Conservation (phyloP, 805 yeast genomes). For the Candida sithepensis region DNA sequence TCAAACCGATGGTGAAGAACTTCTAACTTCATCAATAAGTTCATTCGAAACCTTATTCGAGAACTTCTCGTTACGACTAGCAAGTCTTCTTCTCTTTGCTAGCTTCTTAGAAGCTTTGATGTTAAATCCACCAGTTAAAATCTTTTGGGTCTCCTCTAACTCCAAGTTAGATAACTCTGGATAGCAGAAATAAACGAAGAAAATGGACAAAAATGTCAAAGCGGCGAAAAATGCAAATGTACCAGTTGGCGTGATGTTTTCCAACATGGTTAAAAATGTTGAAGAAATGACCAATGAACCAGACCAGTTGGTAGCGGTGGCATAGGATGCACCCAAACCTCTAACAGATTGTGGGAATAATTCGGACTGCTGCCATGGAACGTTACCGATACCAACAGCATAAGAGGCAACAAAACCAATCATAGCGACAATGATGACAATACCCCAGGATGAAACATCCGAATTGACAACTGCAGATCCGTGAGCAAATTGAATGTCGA, state of each 20-base stretch:
- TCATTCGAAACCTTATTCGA: constrained; percentile 4
- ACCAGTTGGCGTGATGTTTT: constrained; percentile 48
- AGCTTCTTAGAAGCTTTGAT: constrained; percentile 60
- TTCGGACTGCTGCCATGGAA: constrained; percentile 60
- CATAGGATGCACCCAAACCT: constrained; percentile 42
- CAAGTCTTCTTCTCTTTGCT: constrained; percentile 41
- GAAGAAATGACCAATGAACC: constrained; percentile 52
- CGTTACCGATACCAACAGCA: constrained; percentile 53
- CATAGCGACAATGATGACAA: constrained; percentile 65
- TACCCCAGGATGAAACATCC: constrained; percentile 79
- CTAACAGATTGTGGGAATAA: constrained; percentile 53
- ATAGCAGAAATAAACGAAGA: constrained; percentile 77
- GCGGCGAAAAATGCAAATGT: constrained; percentile 79
- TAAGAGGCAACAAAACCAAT: constrained; percentile 48
- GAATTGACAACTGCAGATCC: constrained; percentile 39
- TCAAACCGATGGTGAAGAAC: neutral
- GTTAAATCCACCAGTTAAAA: constrained; percentile 82
- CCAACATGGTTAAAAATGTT: constrained; percentile 51
- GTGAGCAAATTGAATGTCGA: constrained; percentile 37
- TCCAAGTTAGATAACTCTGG: constrained; percentile 92
- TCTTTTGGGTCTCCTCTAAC: constrained; percentile 83
- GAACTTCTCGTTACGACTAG: neutral
- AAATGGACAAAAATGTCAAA: constrained; percentile 64
- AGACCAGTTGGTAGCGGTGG: constrained; percentile 42
- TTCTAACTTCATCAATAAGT: constrained; percentile 6